phyloP scores from a whole-genome alignment of 768 basidiomycete genomes.

The Mycena leptocephala region DNA sequence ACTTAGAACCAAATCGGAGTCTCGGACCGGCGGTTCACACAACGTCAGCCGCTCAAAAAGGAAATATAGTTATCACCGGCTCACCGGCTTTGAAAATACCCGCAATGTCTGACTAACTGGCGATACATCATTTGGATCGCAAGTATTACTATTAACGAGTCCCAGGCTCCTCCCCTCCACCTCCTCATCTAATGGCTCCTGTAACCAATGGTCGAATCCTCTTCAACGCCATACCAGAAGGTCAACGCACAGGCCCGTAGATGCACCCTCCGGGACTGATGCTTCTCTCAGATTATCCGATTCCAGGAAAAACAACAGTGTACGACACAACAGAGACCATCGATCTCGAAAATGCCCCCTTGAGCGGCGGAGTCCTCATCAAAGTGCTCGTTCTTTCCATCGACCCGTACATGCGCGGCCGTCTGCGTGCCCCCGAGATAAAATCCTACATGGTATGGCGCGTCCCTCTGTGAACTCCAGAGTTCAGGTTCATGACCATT shows the following conservation, averaged over 20 bases:
- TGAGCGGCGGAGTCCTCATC: conserved; percentile 65
- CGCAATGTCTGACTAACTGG: no score
- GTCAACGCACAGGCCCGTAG: background rate
- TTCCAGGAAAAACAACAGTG: conserved; percentile 62
- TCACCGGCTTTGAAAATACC: no score
- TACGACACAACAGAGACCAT: conserved; percentile 64
- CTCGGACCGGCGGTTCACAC: no score
- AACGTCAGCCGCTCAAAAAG: no score
- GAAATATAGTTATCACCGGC: no score
- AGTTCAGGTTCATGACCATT: background rate
- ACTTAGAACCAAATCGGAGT: no score
- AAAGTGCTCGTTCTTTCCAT: conserved; percentile 65
- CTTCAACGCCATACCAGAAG: conserved; percentile 15
- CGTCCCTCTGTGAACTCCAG: background rate
- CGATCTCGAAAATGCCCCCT: conserved; percentile 62
- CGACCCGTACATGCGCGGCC: conserved; percentile 59
- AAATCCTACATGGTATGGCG: conserved; percentile 45
- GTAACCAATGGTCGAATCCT: conserved; percentile 19
- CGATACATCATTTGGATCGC: no score
- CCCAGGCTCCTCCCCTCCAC: background rate
- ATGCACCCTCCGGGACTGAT: no score
- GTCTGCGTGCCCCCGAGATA: conserved; percentile 52
- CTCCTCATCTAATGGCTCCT: background rate
- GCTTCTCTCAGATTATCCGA: conserved; percentile 52
- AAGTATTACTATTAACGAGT: no score